phyloP scores from a whole-genome alignment of 148 eudicot genomes.

The Spergularia bocconei region DNA sequence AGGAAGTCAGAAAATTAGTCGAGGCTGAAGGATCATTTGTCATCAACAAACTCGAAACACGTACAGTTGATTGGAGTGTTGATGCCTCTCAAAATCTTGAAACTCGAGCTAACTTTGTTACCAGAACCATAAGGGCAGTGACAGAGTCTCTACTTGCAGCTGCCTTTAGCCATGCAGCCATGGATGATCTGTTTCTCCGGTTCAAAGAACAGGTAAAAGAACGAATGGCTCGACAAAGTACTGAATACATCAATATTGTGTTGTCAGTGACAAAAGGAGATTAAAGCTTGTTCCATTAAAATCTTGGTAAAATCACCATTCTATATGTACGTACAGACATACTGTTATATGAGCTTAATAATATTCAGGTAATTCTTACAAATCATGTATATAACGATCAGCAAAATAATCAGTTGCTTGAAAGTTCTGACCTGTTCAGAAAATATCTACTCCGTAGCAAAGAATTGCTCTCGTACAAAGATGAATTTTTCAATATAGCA shows the following conservation, averaged over 20 bases:
- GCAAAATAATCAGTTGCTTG: not conserved
- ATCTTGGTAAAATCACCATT: not conserved
- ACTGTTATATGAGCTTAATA: too few species aligned
- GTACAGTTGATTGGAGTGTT: slow-evolving; percentile 29
- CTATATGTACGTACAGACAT: not conserved
- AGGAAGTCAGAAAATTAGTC: slow-evolving; percentile 36
- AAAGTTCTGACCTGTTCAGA: too few species aligned
- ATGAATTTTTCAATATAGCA: not conserved
- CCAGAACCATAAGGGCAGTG: slow-evolving; percentile 24
- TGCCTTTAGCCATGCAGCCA: slow-evolving; percentile 30
- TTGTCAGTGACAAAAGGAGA: slow-evolving; percentile 29
- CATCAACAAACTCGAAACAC: slow-evolving; percentile 24
- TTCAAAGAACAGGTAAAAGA: slow-evolving; percentile 26
- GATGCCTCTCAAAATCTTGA: slow-evolving; percentile 14
- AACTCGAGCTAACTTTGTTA: slow-evolving; percentile 19
- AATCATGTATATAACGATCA: not conserved
- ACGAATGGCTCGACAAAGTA: slow-evolving; percentile 19
- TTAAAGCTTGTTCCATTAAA: not conserved
- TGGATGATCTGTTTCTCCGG: slow-evolving; percentile 31
- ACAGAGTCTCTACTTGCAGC: slow-evolving; percentile 30
- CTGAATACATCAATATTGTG: slow-evolving; percentile 29
- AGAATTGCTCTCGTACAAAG: not conserved
- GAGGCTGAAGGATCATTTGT: slow-evolving; percentile 34
- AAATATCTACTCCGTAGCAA: not conserved
- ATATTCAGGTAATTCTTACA: not conserved